A percentile compares a stretch with the other conserved stretches of the same genome.
These are phyloP conservation scores for Ustilago nuda DNA, from an alignment of 1,284 basidiomycete genomes.

Conservation along the genomic window DNA sequence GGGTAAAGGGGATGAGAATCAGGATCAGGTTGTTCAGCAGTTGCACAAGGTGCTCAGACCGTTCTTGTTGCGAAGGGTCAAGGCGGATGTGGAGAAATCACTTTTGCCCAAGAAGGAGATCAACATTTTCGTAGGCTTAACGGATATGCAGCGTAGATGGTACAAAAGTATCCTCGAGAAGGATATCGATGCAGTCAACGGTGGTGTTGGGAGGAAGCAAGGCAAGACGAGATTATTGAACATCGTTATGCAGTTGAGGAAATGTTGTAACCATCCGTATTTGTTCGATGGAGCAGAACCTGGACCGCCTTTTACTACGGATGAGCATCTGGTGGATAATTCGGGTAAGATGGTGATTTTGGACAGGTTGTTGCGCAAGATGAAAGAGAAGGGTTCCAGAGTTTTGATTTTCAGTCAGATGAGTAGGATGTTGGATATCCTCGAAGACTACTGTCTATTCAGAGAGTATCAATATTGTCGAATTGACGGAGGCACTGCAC, in stretches of 20 bases:
- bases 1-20: conserved; percentile 72
- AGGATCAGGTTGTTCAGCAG: conserved; percentile 89
- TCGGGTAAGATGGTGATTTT: conserved; percentile 98
- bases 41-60: conserved; percentile 96
- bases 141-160: conserved; percentile 99
- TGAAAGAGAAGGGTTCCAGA: conserved; percentile 93
- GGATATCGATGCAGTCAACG: conserved; percentile 97
- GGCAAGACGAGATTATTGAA: conserved; percentile 98
- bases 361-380: conserved; percentile 84
- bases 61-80: conserved; percentile 93
- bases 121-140: conserved; percentile 97
- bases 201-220: conserved; percentile 81
- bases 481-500: conserved; percentile 93
- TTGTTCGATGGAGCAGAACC: conserved; percentile 77
- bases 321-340: conserved; percentile 94
- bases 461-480: conserved; percentile 87
- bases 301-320: conserved; percentile 97
- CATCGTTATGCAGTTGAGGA: conserved; percentile 95
- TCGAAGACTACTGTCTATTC: conserved; percentile 98
- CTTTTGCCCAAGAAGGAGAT: conserved; percentile 98
- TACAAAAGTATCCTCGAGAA: conserved; percentile 83
- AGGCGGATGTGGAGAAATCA: conserved; percentile 96
- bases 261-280: conserved; percentile 75
- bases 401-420: conserved; percentile 99
- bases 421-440: conserved; percentile 93